Base-by-base conservation (phyloP, 371 early-diverging fungal genomes). In the Catenaria anguillulae region DNA sequence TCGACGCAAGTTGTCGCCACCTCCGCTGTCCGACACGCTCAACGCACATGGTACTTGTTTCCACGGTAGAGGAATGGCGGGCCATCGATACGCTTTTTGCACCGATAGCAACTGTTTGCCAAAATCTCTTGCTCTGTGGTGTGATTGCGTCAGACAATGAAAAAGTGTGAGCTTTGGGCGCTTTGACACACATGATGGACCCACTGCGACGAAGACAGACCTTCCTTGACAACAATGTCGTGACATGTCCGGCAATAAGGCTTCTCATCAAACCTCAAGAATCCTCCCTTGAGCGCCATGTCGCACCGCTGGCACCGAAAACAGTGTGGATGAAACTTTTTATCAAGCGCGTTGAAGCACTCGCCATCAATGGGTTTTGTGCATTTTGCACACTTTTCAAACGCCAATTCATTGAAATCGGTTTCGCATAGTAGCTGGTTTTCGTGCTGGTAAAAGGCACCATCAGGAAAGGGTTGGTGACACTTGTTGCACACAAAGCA, bases 281-380 rank as follows among this genome's bases (percentile, higher is more conserved):
- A 48, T 71, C 35, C 19, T 75, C 77, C 13, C 55, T 64, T 5
- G 72, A 64, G 54, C 64, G 64, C 34, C 67, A 66, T 13, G 66
- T 75, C 12, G 40, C 55, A 31, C 76, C 75, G 42, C 70, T 35
- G 35, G 71, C 77, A 24, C 73, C 69, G 58, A 73, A 78, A 63
- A 29, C 54, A 36, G 15, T 75, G 75, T 2, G 70, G 54, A 62
- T 78, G 78, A 74, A 74, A 78, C 62, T 72, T 71, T 52, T 61
- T 48, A 26, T 75, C 71, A 34, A 76, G 52, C 5, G 78, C 78
- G 4, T 60, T 67, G 21, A 77, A 61, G 52, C 64, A 68, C 45
- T 66, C 67, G 21, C 70, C 77, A 4, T 36, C 54, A 13, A 78
- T 78, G 42, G 72, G 43, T 45, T 73, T 71, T 19, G 72, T 73